Evolutionary conservation across 345 rosid genomes (phyloP).

Genomic region (Eucalyptus coolabah): DNA sequence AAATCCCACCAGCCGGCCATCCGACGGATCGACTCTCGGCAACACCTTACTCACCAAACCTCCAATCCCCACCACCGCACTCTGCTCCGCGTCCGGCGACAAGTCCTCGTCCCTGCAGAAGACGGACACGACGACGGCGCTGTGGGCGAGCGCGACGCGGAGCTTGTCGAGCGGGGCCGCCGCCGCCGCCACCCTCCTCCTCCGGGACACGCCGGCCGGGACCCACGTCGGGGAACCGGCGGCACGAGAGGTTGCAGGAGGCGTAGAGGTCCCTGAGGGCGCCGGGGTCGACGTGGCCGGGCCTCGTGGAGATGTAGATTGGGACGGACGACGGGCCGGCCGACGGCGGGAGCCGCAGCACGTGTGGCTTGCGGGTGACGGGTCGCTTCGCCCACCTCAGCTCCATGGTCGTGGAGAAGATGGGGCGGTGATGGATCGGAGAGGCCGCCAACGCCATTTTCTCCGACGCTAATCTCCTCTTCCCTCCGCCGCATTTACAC

Average conservation of each 20-base stretch:
- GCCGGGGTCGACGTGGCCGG: slow-evolving; percentile 30
- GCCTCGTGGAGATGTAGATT: slow-evolving; percentile 47
- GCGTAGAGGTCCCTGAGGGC: slow-evolving; percentile 35
- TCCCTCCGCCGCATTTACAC: background rate
- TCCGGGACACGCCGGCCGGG: background rate
- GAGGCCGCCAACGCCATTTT: background rate
- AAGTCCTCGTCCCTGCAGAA: slow-evolving; percentile 31
- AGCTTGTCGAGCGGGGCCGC: slow-evolving; percentile 46
- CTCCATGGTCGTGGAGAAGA: background rate
- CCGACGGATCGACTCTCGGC: slow-evolving; percentile 37
- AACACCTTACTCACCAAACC: slow-evolving; percentile 22
- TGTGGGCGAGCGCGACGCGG: slow-evolving; percentile 45
- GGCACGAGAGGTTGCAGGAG: slow-evolving; percentile 54
- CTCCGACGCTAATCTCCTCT: background rate
- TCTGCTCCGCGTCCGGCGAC: background rate
- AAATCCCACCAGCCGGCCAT: slow-evolving; percentile 60
- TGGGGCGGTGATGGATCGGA: background rate
- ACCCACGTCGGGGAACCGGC: slow-evolving; percentile 33
- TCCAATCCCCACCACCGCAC: slow-evolving; percentile 11
- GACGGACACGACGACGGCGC: slow-evolving; percentile 60
- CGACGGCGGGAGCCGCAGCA: background rate
- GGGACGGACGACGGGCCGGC: slow-evolving; percentile 21
- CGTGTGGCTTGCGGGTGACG: background rate
- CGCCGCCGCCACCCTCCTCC: slow-evolving; percentile 1
- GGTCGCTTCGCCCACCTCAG: background rate